Conservation (phyloP, 495 filamentous ascomycete species). For the Barbatosphaeria neglecta region DNA sequence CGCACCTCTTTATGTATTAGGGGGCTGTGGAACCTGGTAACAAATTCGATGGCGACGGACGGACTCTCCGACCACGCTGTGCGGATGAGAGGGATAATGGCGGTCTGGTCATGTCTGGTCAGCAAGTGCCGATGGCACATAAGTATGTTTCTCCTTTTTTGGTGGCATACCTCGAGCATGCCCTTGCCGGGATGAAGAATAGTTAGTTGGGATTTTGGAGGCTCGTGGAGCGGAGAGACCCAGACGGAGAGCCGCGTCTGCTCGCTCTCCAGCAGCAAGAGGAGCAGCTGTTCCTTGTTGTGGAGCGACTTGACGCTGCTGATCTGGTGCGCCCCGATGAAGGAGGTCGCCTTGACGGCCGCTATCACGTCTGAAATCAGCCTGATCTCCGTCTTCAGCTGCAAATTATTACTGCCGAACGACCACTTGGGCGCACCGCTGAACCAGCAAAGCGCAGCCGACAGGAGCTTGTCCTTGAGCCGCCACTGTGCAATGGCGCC, state of each 20-base stretch:
- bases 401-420: conserved; percentile 85
- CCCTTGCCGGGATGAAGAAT: conserved; percentile 25
- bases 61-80: conserved; percentile 81
- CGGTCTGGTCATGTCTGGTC: conserved; percentile 23
- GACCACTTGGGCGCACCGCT: conserved; percentile 76
- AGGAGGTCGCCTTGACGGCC: conserved; percentile 44
- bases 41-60: conserved; percentile 71
- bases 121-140: no score
- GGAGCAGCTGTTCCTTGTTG: conserved; percentile 70
- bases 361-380: conserved; percentile 65
- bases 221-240: conserved; percentile 72
- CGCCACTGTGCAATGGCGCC: conserved; percentile 51
- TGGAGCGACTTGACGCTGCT: conserved; percentile 53
- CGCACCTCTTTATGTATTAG: conserved; percentile 65
- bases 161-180: conserved; percentile 37
- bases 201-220: conserved; percentile 13
- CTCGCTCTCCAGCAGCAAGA: conserved; percentile 74
- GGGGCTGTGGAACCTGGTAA: conserved; percentile 62
- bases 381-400: conserved; percentile 83
- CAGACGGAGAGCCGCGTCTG: conserved; percentile 74
- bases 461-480: conserved; percentile 78
- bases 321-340: conserved; percentile 41
- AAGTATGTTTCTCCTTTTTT: no score
- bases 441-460: conserved; percentile 83
- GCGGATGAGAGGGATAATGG: conserved; percentile 49